Evolutionary conservation across 805 yeast species (phyloP).

Genomic region (Crinitomyces ghanaensis): DNA sequence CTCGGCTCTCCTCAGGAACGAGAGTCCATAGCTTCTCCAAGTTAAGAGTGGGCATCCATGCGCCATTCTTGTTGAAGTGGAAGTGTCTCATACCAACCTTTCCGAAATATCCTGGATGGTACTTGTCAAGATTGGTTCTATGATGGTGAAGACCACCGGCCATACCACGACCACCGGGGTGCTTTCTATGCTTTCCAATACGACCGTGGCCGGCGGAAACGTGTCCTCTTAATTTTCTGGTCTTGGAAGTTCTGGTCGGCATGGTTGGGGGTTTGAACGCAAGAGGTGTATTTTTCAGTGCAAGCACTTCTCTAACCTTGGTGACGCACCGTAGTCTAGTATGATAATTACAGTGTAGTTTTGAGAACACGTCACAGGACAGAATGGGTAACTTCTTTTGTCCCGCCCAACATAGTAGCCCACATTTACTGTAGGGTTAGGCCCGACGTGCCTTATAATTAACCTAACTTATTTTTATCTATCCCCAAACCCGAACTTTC

Average conservation of each 20-base stretch:
- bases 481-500: too few relatives aligned
- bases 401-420: too few relatives aligned
- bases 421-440: too few relatives aligned
- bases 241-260: constrained; percentile 99
- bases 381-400: too few relatives aligned
- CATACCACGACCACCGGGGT: constrained; percentile 99
- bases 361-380: too few relatives aligned
- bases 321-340: too few relatives aligned
- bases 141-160: constrained; percentile 99
- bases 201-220: constrained; percentile 99
- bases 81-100: constrained; percentile 99
- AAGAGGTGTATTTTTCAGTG: too few relatives aligned
- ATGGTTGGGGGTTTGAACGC: constrained; percentile 34
- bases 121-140: constrained; percentile 99
- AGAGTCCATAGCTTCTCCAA: constrained; percentile 98
- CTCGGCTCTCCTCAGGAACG: constrained; percentile 88
- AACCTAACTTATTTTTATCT: too few relatives aligned
- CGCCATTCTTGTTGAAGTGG: constrained; percentile 90
- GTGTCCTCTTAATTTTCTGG: constrained; percentile 99
- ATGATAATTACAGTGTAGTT: too few relatives aligned
- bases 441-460: too few relatives aligned
- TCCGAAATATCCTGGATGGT: constrained; percentile 99
- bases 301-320: too few relatives aligned
- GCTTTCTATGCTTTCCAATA: constrained; percentile 99
- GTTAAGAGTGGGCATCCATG: constrained; percentile 98